A percentile compares a stretch with the other conserved stretches of the same genome.
Evolutionary conservation across 495 filamentous ascomycete species (phyloP).

Genomic region (Penicillium pulvis): DNA sequence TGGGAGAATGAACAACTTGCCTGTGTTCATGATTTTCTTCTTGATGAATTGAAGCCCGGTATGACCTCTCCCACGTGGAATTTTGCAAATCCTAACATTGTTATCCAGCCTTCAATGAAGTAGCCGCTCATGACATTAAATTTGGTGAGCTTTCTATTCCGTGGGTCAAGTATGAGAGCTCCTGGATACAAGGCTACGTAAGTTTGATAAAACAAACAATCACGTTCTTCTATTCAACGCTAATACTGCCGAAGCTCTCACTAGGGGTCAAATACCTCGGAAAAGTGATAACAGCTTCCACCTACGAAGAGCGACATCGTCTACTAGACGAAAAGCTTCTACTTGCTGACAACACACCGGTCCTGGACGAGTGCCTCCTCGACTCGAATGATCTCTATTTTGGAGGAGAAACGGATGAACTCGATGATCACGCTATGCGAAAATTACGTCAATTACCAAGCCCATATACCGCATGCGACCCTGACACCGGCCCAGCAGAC

Average conservation of each 20-base stretch:
- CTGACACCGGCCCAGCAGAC: not conserved
- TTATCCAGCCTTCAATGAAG: not conserved
- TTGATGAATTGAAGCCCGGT: not conserved
- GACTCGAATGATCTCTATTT: not conserved
- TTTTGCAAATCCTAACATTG: not conserved
- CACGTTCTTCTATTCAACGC: not conserved
- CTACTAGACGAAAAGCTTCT: not conserved
- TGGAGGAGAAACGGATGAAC: not conserved
- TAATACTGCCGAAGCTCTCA: not conserved
- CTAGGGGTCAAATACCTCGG: not conserved
- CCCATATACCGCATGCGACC: not conserved
- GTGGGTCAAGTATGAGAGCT: not conserved
- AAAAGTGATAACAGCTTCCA: not conserved
- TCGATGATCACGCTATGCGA: not conserved
- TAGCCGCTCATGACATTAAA: not conserved
- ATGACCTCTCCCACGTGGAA: not conserved
- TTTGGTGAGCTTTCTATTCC: not conserved
- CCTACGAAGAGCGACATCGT: not conserved
- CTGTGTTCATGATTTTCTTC: not conserved
- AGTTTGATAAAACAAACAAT: not conserved
- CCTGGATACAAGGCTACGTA: not conserved
- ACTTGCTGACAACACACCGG: not conserved
- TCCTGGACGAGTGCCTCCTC: not conserved
- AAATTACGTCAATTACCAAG: not conserved
- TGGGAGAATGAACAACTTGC: constrained; percentile 2